Base-by-base conservation (phyloP, 352 stramenopile species). In the Phytophthora pseudosyringae region DNA sequence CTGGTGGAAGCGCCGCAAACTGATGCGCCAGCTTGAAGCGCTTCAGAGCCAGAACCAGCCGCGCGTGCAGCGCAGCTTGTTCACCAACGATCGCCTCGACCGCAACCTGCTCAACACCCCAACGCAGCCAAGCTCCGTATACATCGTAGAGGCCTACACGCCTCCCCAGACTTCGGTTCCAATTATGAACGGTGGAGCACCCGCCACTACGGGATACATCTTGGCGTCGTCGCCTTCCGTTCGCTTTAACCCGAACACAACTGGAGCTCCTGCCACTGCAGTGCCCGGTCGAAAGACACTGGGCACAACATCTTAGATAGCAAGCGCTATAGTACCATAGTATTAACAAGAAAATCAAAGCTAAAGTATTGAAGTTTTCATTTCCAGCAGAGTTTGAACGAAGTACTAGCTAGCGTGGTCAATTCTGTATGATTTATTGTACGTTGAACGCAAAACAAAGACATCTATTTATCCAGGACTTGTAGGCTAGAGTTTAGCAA, bases 1-100 rank as follows among this genome's bases (percentile, higher is more conserved):
- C 29, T 80, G 56, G 43, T 83, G 66, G 59, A 86, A 88, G 21
- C 77, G 71, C 5, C 78, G 77, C 10, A 79, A 80, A 58, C 54
- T 91, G 28, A 64, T 76, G 49, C 80, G 74, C 13, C 53, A 87
- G 38, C 48, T 86, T 16, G 69, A 76, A 15, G 47, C 52, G 9
- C 53, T 79, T 12, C 80, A 76, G 35, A 75, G 55, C 21, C 69
- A 81, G 40, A 68, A 67, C 44, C 71, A 64, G 28, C 78, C 64
- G 2, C 52, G 41, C 5, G 46, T 68, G 25, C 73, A 78, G 39
- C 77, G 77, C 3, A 78, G 80, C 44, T 61, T 81, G 54, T 81
- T 80, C 47, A 31, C 49, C 11, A 73, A 74, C 41, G 64, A 75
- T 28, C 59, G 26, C 15, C 54, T 89, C 7, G 69, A 76, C 43